A percentile compares a stretch with the other conserved stretches of the same genome.
These are phyloP conservation scores for Colletotrichum sp. DNA, from an alignment of 2,329 filamentous ascomycete genomes.

Conservation along the genomic window DNA sequence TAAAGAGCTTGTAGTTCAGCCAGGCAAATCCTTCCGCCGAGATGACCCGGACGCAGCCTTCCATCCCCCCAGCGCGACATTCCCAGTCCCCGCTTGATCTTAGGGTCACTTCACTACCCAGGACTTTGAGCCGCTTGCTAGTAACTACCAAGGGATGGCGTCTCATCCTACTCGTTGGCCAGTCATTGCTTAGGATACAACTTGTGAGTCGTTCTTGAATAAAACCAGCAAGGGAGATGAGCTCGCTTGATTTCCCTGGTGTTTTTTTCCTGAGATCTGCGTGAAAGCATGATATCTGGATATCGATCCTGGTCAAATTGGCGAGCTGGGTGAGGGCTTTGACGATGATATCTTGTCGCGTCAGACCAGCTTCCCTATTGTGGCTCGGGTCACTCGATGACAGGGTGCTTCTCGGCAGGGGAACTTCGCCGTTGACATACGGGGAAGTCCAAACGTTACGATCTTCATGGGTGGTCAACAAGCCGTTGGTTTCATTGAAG, in stretches of 20 bases:
- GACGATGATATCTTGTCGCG: not conserved
- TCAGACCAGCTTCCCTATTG: not conserved
- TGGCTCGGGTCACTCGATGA: not conserved
- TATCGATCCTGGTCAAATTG: not conserved
- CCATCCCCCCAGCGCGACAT: not conserved
- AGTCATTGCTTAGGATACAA: too few species aligned
- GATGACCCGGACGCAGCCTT: not conserved
- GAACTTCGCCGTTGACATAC: not conserved
- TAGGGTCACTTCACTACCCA: not conserved
- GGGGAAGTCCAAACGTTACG: too few species aligned
- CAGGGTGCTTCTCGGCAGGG: not conserved
- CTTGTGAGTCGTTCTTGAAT: too few species aligned
- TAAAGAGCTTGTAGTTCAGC: not conserved
- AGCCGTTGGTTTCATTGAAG: too few species aligned
- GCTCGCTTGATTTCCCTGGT: too few species aligned
- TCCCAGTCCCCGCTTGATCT: not conserved
- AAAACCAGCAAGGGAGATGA: too few species aligned
- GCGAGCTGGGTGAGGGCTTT: not conserved
- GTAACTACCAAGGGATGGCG: accelerated
- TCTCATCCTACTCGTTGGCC: too few species aligned
- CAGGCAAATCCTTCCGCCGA: not conserved
- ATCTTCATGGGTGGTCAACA: too few species aligned
- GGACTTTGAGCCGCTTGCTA: not conserved
- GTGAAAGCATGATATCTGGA: not conserved
- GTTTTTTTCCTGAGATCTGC: too few species aligned